A percentile compares a stretch with the other conserved stretches of the same genome.
phyloP scores from a whole-genome alignment of 1,284 basidiomycete species.

The Sporisorium graminicola region DNA sequence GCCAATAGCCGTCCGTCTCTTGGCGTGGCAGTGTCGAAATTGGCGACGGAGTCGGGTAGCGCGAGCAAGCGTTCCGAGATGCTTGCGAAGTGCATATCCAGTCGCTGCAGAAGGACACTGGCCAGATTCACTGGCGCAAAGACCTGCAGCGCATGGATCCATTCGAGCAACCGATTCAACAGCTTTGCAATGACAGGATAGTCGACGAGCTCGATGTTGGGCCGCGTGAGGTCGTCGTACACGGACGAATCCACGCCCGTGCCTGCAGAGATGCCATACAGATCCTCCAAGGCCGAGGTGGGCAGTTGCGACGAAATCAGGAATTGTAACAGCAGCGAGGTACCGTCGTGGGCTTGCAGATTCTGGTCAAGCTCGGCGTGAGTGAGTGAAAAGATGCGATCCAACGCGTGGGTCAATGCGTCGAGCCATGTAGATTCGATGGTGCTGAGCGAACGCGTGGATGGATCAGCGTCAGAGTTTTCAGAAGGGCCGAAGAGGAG shows the following conservation, averaged over 20 bases:
- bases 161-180: conserved; percentile 31
- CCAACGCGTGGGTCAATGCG: conserved; percentile 18
- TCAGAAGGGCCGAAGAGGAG: conserved; percentile 21
- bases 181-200: conserved; percentile 31
- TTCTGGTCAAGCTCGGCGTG: conserved; percentile 17
- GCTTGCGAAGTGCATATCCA: conserved; percentile 10
- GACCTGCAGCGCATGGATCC: conserved; percentile 29
- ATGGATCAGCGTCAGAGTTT: not conserved
- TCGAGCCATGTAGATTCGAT: conserved; percentile 29
- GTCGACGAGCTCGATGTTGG: conserved; percentile 33
- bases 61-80: conserved; percentile 14
- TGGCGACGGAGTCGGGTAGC: conserved; percentile 6
- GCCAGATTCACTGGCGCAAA: conserved; percentile 27
- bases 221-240: conserved; percentile 30
- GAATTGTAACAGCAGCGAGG: conserved; percentile 19
- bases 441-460: conserved; percentile 5
- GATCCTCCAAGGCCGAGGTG: conserved; percentile 9
- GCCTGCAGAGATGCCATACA: conserved; percentile 5
- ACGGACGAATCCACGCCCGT: not conserved
- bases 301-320: conserved; percentile 26
- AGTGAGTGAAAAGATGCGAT: conserved; percentile 7
- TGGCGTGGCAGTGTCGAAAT: not conserved
- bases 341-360: not conserved
- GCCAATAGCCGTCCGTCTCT: not conserved
- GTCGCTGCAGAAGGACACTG: not conserved